phyloP scores from a whole-genome alignment of 495 filamentous ascomycete genomes.

The Clavariopsis aquatica region DNA sequence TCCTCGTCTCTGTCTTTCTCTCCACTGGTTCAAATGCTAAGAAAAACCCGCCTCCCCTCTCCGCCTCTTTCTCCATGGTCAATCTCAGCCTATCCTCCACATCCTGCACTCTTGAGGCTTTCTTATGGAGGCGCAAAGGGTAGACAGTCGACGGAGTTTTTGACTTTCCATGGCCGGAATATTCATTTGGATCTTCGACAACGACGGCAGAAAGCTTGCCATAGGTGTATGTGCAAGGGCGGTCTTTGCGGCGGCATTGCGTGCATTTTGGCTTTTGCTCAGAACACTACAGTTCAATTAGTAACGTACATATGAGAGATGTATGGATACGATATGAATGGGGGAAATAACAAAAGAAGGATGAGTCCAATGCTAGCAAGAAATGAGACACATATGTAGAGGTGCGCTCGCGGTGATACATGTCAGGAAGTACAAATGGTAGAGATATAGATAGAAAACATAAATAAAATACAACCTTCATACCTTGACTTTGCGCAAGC shows the following conservation, averaged over 20 bases:
- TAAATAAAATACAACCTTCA: no score
- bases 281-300: constrained; percentile 14
- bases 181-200: constrained; percentile 12
- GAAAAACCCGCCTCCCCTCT: neutral
- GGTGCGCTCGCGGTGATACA: no score
- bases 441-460: neutral
- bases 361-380: no score
- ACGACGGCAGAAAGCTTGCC: neutral
- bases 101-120: neutral
- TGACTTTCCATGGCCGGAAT: constrained; percentile 7
- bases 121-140: neutral
- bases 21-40: neutral
- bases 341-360: no score
- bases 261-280: constrained; percentile 17
- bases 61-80: neutral
- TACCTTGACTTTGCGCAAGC: constrained; percentile 25
- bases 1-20: no score
- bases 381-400: neutral
- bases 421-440: no score
- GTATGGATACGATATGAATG: no score
- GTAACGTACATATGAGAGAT: no score
- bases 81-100: neutral
- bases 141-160: neutral
- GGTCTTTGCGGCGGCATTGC: constrained; percentile 1
- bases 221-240: constrained; percentile 14